These are phyloP conservation scores for Claviceps digitariae DNA, from an alignment of 2,329 filamentous ascomycete species.

Conservation along the genomic window DNA sequence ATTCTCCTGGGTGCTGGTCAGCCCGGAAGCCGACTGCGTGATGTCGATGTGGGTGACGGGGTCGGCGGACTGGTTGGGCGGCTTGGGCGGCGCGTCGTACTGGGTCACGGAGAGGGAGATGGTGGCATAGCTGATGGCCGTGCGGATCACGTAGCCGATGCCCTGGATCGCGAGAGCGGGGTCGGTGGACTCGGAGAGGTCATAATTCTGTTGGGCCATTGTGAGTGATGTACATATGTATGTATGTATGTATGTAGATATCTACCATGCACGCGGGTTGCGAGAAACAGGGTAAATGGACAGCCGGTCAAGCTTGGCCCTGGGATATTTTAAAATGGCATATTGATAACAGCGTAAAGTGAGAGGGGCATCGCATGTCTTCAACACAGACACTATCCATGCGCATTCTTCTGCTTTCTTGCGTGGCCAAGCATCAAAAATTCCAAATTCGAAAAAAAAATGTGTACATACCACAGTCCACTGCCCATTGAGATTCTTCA, in stretches of 20 bases:
- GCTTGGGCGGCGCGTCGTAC: conserved; percentile 30
- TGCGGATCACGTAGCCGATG: conserved; percentile 58
- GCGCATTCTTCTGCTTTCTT: no score
- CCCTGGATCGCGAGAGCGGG: conserved; percentile 59
- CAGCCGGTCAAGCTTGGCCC: no score
- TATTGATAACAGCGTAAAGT: no score
- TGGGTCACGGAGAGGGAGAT: conserved; percentile 52
- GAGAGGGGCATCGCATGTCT: no score
- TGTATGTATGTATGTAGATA: no score
- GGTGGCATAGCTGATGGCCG: conserved; percentile 54
- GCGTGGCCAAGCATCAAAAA: no score
- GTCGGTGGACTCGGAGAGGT: conserved; percentile 55
- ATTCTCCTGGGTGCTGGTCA: conserved; percentile 49
- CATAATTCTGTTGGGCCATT: conserved; percentile 49
- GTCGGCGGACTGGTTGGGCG: conserved; percentile 26
- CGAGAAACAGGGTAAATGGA: no score
- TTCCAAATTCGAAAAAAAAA: no score
- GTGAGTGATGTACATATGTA: no score
- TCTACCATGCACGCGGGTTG: no score
- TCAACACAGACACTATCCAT: no score
- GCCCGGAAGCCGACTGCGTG: conserved; percentile 57
- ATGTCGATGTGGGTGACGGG: conserved; percentile 52
- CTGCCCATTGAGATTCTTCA: conserved; percentile 53
- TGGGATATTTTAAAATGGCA: no score
- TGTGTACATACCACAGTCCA: conserved; percentile 54